Base-by-base conservation (phyloP, 2,329 filamentous ascomycete species). In the Aspergillus brasiliensis region DNA sequence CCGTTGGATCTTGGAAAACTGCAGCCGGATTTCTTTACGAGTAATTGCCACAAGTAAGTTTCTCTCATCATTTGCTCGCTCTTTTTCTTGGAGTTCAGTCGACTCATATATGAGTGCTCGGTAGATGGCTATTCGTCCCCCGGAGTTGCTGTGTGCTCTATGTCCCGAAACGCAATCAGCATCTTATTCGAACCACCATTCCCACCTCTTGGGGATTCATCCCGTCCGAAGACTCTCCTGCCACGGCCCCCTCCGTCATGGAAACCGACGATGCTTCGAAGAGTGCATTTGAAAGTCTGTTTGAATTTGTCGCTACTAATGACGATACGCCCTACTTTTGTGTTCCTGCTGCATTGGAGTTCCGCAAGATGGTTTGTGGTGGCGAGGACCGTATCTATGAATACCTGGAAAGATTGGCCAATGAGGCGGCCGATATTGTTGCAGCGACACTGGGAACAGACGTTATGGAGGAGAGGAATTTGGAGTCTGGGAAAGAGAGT, bases 11-110 rank as follows among this genome's bases (percentile, higher is more conserved):
- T 97, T 10, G 64, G 72, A 0, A 74, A 77, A 3, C 78, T 92
- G 2, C 85, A 92, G 63, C 88, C 92, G 0, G 93, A 97, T 75
- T 97, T 96, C 78, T 91, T 96, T 70, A 84, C 94, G 13, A 89
- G 84, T 57, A 97, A 97, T 74, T 91, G 87, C 67, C 91, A 96
- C 80, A 96, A 96, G 75, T 78, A 71, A 53, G 68, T 38, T 3
- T 15, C 25, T 23, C 34, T 28, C 44, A 17, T 8, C 15, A 49
- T 38, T 7, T 28, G 19, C 48, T 28, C 17, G 11, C 38, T 40
- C n/a, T n/a, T 6, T 21, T 47, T 19, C 27, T 11, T 48, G 17
- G 25, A 7, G 11, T n/a, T n/a, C 2, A 28, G 23, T 8, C 31
- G 42, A 8, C 48, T 46, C 54, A 56, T 38, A 65, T 63, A 48